phyloP scores from a whole-genome alignment of 768 basidiomycete species.

The Calvatia gigantea region DNA sequence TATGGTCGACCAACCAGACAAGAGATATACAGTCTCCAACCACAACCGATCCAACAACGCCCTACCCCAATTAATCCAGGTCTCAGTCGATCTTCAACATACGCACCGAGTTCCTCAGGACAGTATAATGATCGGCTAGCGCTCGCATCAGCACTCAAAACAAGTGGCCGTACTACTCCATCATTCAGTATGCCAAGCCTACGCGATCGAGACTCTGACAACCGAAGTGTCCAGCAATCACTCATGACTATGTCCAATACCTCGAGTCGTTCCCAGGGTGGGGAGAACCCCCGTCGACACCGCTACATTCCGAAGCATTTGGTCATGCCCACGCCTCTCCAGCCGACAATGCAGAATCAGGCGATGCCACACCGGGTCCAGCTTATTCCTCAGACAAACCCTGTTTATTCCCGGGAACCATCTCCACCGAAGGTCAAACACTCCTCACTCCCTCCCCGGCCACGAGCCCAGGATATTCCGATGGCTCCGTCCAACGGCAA shows the following conservation, averaged over 20 bases:
- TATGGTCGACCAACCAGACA: constrained; percentile 9
- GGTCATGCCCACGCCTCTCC: constrained; percentile 72
- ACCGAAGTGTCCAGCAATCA: constrained; percentile 22
- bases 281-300: constrained; percentile 20
- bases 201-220: constrained; percentile 4
- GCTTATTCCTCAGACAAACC: constrained; percentile 6
- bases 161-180: neutral
- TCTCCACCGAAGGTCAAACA: constrained; percentile 13
- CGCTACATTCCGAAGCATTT: constrained; percentile 55
- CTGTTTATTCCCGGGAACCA: constrained; percentile 1
- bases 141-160: constrained; percentile 1
- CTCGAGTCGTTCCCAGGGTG: constrained; percentile 21
- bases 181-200: constrained; percentile 2
- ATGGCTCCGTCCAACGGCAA: constrained; percentile 21
- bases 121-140: neutral
- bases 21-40: constrained; percentile 3
- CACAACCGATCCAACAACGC: neutral
- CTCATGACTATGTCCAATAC: constrained; percentile 20
- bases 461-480: constrained; percentile 19
- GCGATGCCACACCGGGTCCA: constrained; percentile 2
- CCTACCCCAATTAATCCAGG: neutral
- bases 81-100: constrained; percentile 9
- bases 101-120: neutral
- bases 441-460: constrained; percentile 5
- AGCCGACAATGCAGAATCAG: constrained; percentile 22